Evolutionary conservation across 208 protist genomes (phyloP).

Genomic region (Porcisia hertigi): DNA sequence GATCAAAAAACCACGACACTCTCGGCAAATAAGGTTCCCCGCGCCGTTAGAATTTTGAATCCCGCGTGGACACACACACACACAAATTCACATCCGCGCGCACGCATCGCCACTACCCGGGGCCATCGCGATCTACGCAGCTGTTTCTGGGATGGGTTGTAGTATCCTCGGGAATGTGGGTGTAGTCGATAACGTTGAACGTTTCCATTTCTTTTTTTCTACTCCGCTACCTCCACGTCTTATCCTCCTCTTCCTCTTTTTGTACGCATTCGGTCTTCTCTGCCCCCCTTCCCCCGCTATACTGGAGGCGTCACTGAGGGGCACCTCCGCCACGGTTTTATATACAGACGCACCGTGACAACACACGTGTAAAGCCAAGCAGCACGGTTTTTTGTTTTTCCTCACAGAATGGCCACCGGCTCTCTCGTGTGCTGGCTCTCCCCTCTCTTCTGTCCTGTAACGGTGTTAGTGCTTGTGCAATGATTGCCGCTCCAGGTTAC

Average conservation of each 20-base stretch:
- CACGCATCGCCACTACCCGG: background rate
- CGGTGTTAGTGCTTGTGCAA: background rate
- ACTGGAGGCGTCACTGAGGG: background rate
- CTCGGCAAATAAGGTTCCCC: too few relatives aligned
- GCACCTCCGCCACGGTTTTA: background rate
- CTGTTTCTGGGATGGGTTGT: background rate
- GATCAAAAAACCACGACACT: too few relatives aligned
- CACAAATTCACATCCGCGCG: background rate
- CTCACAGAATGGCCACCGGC: too few relatives aligned
- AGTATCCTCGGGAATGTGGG: background rate
- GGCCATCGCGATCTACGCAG: background rate
- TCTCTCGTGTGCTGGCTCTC: background rate
- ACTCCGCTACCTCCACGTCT: background rate
- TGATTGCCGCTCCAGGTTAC: slow-evolving; percentile 5
- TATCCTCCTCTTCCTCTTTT: background rate
- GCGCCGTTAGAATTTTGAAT: too few relatives aligned
- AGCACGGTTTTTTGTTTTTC: too few relatives aligned
- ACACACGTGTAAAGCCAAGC: background rate
- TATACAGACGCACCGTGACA: background rate
- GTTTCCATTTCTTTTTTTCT: background rate
- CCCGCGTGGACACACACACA: background rate
- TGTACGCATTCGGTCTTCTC: background rate
- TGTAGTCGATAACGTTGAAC: background rate
- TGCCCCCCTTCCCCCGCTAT: too few relatives aligned
- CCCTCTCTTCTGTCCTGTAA: too few relatives aligned